Evolutionary conservation across 805 yeast species (phyloP), one percentile per base, ranked within the genome.

Genomic region (Candida saitoana): DNA sequence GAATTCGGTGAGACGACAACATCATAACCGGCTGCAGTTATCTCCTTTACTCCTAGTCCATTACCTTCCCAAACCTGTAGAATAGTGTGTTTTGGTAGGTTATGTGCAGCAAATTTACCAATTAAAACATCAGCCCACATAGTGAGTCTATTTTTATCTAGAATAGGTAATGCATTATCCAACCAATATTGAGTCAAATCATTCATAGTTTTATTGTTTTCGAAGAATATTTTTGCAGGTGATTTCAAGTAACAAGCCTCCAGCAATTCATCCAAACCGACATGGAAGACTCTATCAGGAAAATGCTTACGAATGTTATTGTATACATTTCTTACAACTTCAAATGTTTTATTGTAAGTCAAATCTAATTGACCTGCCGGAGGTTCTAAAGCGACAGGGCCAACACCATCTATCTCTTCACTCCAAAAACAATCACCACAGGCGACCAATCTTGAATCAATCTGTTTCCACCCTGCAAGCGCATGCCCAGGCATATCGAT

Each of bases 401-500:
- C 31, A 17, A 41, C 38, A 8, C 47, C 45, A 44, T 47, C 48
- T 17, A 44, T 49, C 31, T 54, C 63, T 35, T 55, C 50, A 11
- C 56, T 43, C 61, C 63, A 60, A 42, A 56, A 53, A 2, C 46
- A 38, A 34, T 61, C 41, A 3, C 51, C 58, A 51, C 73, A 68
- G 1, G 64, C 56, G 22, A 67, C 54, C 24, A 65, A 40, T 11
- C 33, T 32, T 11, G 46, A 40, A 44, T 64, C 63, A 24, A 65
- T 49, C 38, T 54, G 59, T 29, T 44, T 44, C 67, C 67, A 69
- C 3, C 74, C 74, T 4, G 72, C 60, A 20, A 61, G 49, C 12
- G 71, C 53, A 46, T 69, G 74, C 2, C 72, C 73, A 4, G 74
- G 73, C 50, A 63, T 45, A 45, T 69, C 74, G 22, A 69, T 47